Percentiles rank a stretch among this genome's conserved stretches.
Conservation (phyloP, 805 yeast genomes). For the Saturnispora quitensis region DNA sequence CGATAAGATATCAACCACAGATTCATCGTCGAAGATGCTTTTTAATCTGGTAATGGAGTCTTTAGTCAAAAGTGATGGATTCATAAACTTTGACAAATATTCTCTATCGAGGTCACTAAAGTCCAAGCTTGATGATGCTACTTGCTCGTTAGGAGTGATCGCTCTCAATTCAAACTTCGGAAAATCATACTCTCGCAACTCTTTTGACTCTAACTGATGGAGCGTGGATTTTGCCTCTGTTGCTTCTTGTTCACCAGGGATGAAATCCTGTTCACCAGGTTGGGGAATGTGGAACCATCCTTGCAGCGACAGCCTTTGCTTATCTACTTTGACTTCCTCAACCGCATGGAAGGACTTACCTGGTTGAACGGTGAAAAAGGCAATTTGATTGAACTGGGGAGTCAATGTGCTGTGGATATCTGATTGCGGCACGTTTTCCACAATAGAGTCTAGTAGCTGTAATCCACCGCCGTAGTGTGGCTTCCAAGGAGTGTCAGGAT, state of each 20-base stretch:
- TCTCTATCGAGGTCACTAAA: conserved; percentile 35
- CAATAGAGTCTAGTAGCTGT: conserved; percentile 75
- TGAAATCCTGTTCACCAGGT: conserved; percentile 77
- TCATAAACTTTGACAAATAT: conserved; percentile 47
- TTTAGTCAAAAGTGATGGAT: conserved; percentile 38
- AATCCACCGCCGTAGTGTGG: conserved; percentile 90
- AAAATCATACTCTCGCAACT: conserved; percentile 68
- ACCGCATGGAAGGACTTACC: conserved; percentile 97
- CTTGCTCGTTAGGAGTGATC: conserved; percentile 17
- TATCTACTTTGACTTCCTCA: conserved; percentile 89
- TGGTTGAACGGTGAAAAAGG: conserved; percentile 92
- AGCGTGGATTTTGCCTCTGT: conserved; percentile 69
- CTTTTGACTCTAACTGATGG: conserved; percentile 69
- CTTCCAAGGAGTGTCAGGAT: conserved; percentile 85
- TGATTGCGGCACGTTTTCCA: conserved; percentile 81
- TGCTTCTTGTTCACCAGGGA: conserved; percentile 72
- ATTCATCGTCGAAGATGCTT: conserved; percentile 51
- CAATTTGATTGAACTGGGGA: conserved; percentile 94
- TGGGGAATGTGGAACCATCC: conserved; percentile 99
- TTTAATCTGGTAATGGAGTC: conserved; percentile 36
- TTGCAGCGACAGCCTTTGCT: conserved; percentile 84
- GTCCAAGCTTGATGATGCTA: conserved; percentile 14
- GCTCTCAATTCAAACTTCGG: conserved; percentile 45
- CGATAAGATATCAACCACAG: conserved; percentile 56
- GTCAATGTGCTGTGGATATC: conserved; percentile 63